These are phyloP conservation scores for Casuarina cunninghamiana DNA, from an alignment of 306 rosid species.

Conservation along the genomic window DNA sequence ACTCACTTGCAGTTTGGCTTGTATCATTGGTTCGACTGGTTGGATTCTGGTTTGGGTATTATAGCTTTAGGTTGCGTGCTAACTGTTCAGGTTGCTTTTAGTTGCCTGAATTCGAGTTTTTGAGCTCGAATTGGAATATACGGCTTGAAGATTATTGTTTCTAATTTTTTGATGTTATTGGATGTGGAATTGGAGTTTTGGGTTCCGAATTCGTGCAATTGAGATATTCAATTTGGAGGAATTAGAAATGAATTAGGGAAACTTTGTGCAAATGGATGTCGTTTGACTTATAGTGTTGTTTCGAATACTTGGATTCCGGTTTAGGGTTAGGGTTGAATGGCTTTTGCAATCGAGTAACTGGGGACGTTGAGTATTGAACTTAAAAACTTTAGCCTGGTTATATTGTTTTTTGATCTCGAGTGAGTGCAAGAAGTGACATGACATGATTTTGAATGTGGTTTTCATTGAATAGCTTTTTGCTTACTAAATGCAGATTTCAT, in stretches of 20 bases:
- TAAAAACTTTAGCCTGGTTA: neutral
- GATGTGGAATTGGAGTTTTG: neutral
- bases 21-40: neutral
- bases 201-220: neutral
- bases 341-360: neutral
- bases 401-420: neutral
- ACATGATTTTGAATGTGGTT: constrained; percentile 4
- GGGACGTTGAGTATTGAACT: neutral
- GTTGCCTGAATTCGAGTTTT: neutral
- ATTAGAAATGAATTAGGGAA: neutral
- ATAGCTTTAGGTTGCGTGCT: neutral
- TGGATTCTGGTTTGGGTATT: neutral
- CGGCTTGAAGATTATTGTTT: neutral
- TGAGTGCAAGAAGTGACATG: neutral
- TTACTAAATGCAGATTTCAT: neutral
- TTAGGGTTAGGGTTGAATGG: neutral
- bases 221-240: neutral
- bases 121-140: neutral
- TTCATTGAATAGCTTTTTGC: neutral
- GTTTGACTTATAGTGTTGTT: neutral
- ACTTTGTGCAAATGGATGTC: neutral
- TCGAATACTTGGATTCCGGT: neutral
- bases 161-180: neutral
- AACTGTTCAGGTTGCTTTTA: neutral
- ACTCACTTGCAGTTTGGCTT: neutral